Conservation (phyloP, 805 yeast species). For the Ogataea paraovalis region DNA sequence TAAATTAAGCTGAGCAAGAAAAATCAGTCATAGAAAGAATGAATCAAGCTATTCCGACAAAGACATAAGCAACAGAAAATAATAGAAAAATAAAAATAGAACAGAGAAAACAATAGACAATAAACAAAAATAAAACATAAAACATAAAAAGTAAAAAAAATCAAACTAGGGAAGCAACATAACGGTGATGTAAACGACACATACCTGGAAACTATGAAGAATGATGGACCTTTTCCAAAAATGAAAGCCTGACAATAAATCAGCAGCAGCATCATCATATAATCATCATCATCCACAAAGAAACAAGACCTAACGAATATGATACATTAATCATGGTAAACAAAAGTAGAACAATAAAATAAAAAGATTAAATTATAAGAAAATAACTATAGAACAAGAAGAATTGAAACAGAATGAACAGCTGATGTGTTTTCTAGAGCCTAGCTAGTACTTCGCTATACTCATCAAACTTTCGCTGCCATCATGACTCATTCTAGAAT, state of each 20-base stretch:
- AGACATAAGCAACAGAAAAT: neutral
- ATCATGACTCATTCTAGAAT: slow-evolving; percentile 21
- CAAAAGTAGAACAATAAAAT: neutral
- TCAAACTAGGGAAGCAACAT: too few species aligned
- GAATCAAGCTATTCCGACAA: neutral
- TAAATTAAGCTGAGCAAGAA: neutral
- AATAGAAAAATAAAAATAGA: neutral
- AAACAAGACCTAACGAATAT: neutral
- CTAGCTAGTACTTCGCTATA: slow-evolving; percentile 21
- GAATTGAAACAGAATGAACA: neutral
- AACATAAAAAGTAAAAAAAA: too few species aligned
- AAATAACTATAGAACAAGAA: neutral
- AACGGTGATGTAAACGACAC: too few species aligned
- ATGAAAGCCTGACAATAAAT: too few species aligned
- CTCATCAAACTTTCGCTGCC: slow-evolving; percentile 34
- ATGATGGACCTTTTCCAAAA: too few species aligned
- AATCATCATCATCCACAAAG: neutral
- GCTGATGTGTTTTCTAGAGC: neutral
- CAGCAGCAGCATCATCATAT: too few species aligned
- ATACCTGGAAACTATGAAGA: too few species aligned
- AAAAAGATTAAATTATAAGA: neutral
- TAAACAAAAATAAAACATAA: too few species aligned
- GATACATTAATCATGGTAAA: neutral
- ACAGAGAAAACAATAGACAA: too few species aligned
- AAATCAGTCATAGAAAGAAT: neutral